Base-by-base conservation (phyloP, 176 grass and related monocot genomes). In the Alopecurus myosuroides region DNA sequence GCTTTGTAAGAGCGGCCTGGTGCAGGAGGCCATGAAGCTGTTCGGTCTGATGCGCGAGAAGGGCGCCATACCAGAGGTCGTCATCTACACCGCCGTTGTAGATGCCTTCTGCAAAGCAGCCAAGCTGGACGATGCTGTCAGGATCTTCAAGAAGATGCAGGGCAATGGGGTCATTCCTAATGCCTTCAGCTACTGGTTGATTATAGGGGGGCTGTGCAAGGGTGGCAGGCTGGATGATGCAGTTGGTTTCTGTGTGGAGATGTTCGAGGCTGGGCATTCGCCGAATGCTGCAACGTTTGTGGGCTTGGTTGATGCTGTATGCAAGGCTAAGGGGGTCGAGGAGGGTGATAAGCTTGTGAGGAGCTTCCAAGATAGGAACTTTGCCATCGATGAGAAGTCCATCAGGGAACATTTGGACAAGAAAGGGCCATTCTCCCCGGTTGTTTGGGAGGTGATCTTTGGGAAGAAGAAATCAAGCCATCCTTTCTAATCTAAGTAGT, bases 11-110 rank as follows among this genome's bases (percentile, higher is more conserved):
- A 92, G 90, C 52, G 97, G 97, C n/a, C 45, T 96, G 74, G 82
- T 98, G 57, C 88, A 95, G 74, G 97, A 98, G 68, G 97, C 97
- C 78, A 94, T 98, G 93, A 94, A 96, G 67, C 86, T 98, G 55
- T 98, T 98, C 63, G 87, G 91, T 18, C 66, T 92, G 29, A 98
- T 98, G 89, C 93, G 97, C 3, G 97, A 98, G 88, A 98, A 94
- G 70, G 91, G 97, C 10, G 84, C 88, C 19, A 98, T 98, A 62
- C 96, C 97, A 5, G 97, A 98, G 81, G 97, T 98, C 2, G 97
- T 98, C 23, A 88, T 98, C 44, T 98, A 98, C 91, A 96, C 97
- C 2, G 97, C 97, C 0, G 93, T 94, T 2, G 97, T 94, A 0
- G 97, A 98, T 53, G 97, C 90, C 2, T 96, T 98, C 86, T 94